Evolutionary conservation across 192 early-diverging fungal species (phyloP).

Genomic region (Coemansia sp.): DNA sequence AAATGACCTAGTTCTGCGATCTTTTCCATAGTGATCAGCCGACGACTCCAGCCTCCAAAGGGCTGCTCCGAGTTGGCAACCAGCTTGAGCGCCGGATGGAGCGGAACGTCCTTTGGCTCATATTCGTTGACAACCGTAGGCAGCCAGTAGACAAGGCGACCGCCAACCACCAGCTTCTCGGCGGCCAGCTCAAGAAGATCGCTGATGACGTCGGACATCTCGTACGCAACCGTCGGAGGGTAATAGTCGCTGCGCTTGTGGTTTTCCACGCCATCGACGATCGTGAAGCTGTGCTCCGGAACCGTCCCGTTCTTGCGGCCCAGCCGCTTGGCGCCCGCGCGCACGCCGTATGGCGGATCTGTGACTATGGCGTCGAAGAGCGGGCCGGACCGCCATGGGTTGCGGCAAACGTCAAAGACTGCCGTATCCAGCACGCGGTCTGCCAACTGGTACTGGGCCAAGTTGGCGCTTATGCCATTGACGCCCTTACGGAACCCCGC

Average conservation of each 20-base stretch:
- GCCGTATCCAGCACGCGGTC: constrained; percentile 75
- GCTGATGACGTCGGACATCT: constrained; percentile 84
- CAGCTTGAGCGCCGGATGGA: constrained; percentile 76
- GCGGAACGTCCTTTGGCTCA: constrained; percentile 73
- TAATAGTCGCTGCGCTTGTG: constrained; percentile 64
- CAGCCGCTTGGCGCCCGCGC: constrained; percentile 92
- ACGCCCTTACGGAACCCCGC: constrained; percentile 38
- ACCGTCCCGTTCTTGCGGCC: constrained; percentile 59
- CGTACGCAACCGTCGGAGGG: constrained; percentile 92
- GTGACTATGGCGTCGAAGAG: constrained; percentile 92
- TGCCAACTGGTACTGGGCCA: constrained; percentile 76
- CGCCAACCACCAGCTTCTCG: constrained; percentile 70
- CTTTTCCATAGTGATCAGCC: constrained; percentile 97
- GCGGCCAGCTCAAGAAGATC: constrained; percentile 87
- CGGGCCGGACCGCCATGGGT: constrained; percentile 68
- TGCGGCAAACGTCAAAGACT: constrained; percentile 83
- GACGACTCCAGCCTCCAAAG: constrained; percentile 89
- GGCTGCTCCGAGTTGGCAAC: constrained; percentile 92
- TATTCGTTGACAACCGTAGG: constrained; percentile 90
- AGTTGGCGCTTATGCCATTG: constrained; percentile 71
- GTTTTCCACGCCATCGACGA: constrained; percentile 46
- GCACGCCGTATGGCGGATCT: constrained; percentile 95
- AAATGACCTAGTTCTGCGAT: constrained; percentile 26
- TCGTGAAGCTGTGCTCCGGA: constrained; percentile 24
- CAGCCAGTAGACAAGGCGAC: constrained; percentile 94